Percentiles rank a stretch among this genome's conserved stretches.
These are phyloP conservation scores for Trypanosoma platydactyli DNA, from an alignment of 208 protist species.

Conservation along the genomic window DNA sequence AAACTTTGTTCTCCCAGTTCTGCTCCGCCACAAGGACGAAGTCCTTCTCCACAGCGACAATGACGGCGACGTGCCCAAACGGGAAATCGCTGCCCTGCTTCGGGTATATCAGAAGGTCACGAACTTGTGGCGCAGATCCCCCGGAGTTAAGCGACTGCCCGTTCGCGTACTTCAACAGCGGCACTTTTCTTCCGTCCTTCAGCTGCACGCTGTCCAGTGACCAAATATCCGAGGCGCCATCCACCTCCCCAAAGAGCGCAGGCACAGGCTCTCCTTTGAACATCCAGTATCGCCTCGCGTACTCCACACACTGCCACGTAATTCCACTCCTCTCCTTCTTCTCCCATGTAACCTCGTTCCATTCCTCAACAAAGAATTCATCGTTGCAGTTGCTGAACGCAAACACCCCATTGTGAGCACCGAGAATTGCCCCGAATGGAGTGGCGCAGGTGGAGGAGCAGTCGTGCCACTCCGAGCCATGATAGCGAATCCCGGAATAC, in stretches of 20 bases:
- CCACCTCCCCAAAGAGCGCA: constrained; percentile 59
- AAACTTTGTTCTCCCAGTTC: constrained; percentile 76
- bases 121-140: constrained; percentile 35
- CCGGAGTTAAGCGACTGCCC: constrained; percentile 17
- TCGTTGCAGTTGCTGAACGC: constrained; percentile 75
- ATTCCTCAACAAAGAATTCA: constrained; percentile 37
- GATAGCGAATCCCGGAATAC: constrained; percentile 50
- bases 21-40: constrained; percentile 74
- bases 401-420: constrained; percentile 43
- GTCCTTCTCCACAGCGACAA: constrained; percentile 44
- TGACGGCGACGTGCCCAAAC: constrained; percentile 77
- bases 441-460: no score
- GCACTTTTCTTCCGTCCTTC: constrained; percentile 32
- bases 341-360: constrained; percentile 13
- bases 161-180: constrained; percentile 55
- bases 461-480: constrained; percentile 25
- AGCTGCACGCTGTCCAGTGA: constrained; percentile 30
- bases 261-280: constrained; percentile 50
- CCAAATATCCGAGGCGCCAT: constrained; percentile 82
- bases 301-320: constrained; percentile 90
- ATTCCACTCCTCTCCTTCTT: constrained; percentile 37
- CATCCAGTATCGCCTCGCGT: constrained; percentile 87
- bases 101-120: constrained; percentile 78
- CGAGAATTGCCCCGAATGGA: constrained; percentile 54
- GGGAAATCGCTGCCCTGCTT: constrained; percentile 42